Conservation (phyloP, 257 asterid genomes). For the Solanum paucissectum region DNA sequence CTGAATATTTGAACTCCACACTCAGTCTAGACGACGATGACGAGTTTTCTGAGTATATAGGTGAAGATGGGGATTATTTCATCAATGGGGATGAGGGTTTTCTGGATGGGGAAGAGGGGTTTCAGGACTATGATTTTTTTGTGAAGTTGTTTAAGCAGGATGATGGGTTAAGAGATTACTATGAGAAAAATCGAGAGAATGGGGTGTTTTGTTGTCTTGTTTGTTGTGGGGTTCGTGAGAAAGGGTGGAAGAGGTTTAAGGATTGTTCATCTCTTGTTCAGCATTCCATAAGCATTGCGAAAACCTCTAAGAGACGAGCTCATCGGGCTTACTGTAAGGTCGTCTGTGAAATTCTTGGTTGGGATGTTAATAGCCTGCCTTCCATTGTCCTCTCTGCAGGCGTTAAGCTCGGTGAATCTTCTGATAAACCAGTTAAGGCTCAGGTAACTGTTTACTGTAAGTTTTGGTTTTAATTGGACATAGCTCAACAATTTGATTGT, state of each 20-base stretch:
- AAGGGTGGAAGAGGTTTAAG: slow-evolving; percentile 42
- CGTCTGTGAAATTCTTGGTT: slow-evolving; percentile 65
- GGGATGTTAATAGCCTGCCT: slow-evolving; percentile 58
- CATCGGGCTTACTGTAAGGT: slow-evolving; percentile 65
- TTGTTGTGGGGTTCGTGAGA: slow-evolving; percentile 50
- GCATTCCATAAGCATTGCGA: slow-evolving; percentile 41
- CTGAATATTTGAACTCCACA: slow-evolving; percentile 14
- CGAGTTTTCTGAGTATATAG: slow-evolving; percentile 18
- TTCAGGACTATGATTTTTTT: slow-evolving; percentile 23
- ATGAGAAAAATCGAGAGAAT: slow-evolving; percentile 29
- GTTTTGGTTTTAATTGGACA: neutral
- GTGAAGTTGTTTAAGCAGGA: slow-evolving; percentile 41
- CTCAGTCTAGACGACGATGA: slow-evolving; percentile 11
- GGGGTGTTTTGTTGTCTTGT: slow-evolving; percentile 70
- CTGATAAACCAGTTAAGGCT: slow-evolving; percentile 3
- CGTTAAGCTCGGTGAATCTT: neutral
- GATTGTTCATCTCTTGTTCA: slow-evolving; percentile 64
- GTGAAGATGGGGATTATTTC: slow-evolving; percentile 33
- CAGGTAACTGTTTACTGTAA: slow-evolving; percentile 6
- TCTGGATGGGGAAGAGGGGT: neutral
- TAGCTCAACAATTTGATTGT: neutral
- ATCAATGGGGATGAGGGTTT: slow-evolving; percentile 20
- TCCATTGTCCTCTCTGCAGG: slow-evolving; percentile 26
- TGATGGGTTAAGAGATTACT: slow-evolving; percentile 31
- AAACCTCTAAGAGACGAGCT: slow-evolving; percentile 38